These are phyloP conservation scores for Blastomyces silverae DNA, from an alignment of 2,329 filamentous ascomycete genomes.

Conservation along the genomic window DNA sequence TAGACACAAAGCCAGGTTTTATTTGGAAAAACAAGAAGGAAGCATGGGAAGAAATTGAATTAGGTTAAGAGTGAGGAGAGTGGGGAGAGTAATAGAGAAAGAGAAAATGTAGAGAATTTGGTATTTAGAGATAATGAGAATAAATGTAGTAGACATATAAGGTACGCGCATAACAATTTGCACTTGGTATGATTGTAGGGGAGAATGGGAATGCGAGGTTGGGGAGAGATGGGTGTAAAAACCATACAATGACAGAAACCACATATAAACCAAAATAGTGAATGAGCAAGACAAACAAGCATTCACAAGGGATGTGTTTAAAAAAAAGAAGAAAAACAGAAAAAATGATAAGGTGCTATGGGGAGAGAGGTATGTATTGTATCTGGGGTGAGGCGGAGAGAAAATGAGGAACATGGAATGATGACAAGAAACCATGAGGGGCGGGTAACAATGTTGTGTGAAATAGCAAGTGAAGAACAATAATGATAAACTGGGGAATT, in stretches of 20 bases:
- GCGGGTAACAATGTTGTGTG: background rate
- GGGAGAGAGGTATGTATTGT: background rate
- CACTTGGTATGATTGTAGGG: background rate
- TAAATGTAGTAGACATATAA: background rate
- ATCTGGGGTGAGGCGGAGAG: background rate
- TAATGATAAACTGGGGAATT: conserved; percentile 3
- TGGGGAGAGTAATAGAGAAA: background rate
- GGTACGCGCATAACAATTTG: background rate
- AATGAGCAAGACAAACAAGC: background rate
- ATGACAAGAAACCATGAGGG: background rate
- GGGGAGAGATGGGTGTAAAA: background rate
- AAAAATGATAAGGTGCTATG: background rate
- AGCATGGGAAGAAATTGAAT: background rate
- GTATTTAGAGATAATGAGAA: background rate
- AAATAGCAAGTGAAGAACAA: background rate
- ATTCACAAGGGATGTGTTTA: background rate
- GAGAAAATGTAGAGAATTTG: background rate
- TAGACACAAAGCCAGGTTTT: background rate
- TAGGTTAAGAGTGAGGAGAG: background rate
- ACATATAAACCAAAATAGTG: background rate
- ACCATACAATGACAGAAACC: background rate
- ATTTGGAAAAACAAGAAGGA: background rate
- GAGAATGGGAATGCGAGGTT: background rate
- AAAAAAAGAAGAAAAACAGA: background rate
- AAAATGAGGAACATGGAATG: background rate